phyloP scores from a whole-genome alignment of 2,329 filamentous ascomycete species.

The Venturia aucupariae region DNA sequence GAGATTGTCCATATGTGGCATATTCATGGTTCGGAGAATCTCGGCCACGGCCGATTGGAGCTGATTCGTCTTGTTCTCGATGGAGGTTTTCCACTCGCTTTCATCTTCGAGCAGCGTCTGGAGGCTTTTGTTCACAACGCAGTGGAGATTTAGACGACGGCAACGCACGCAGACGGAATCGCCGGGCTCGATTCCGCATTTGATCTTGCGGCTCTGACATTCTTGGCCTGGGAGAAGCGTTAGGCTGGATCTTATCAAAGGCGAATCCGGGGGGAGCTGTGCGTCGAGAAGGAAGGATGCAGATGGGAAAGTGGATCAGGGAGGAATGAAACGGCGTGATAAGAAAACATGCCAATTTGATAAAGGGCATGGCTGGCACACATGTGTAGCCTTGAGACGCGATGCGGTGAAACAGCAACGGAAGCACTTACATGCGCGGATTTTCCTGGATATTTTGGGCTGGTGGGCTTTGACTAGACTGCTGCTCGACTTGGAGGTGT shows the following conservation, averaged over 20 bases:
- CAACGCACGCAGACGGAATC: constrained; percentile 39
- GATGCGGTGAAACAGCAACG: no score
- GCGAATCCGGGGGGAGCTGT: not conserved
- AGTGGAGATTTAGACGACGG: constrained; percentile 40
- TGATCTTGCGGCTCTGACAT: constrained; percentile 47
- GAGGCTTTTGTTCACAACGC: constrained; percentile 46
- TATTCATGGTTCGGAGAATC: constrained; percentile 34
- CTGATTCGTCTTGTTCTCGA: constrained; percentile 39
- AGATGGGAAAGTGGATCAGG: not conserved
- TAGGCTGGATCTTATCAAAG: constrained; percentile 2
- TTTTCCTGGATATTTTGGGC: constrained; percentile 16
- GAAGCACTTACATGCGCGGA: constrained; percentile 15
- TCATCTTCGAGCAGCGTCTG: constrained; percentile 48
- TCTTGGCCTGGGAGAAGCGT: constrained; percentile 22
- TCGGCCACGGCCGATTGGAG: constrained; percentile 38
- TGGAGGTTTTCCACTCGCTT: constrained; percentile 14
- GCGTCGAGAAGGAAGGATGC: not conserved
- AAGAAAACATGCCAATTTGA: not conserved
- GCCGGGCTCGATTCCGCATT: constrained; percentile 42
- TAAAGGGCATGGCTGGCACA: not conserved
- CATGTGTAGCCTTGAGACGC: not conserved
- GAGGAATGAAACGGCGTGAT: not conserved
- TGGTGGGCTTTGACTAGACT: constrained; percentile 7
- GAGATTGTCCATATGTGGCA: constrained; percentile 29
- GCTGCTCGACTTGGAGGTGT: not conserved